Evolutionary conservation across 805 yeast species (phyloP), one percentile per base, ranked within the genome.

Genomic region (Candida wancherniae): DNA sequence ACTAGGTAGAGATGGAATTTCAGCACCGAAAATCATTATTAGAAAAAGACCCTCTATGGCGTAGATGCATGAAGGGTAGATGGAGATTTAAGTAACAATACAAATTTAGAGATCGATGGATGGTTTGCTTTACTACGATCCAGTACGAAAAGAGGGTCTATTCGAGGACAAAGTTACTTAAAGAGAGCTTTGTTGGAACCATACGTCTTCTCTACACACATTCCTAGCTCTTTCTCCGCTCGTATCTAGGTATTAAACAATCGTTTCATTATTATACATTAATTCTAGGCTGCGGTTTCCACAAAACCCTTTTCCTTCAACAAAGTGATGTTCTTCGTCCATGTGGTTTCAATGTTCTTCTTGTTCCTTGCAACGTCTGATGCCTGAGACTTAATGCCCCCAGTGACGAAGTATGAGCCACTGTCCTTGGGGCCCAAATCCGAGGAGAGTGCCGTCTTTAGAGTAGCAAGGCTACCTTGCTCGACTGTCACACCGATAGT

Each of bases 401-500:
- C 69, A 1, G 59, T 50, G 5, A 44, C 44, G 9, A 53, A 44
- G 38, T 55, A 63, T 9, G 41, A 32, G 1, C 69, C 70, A 19
- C 45, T 51, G 26, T 55, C 51, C 5, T 34, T 30, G 8, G 46
- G 22, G 3, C 49, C 41, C 12, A 63, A 33, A 1, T 36, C 18
- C 2, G 47, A 39, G 34, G 63, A 67, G 28, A 63, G 27, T 1
- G 62, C 63, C 9, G 58, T 59, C 25, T 51, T 46, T 23, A 64
- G 53, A 1, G 66, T 41, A 6, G 67, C 57, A 16, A 45, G 40
- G 1, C 58, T 19, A 1, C 69, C 70, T 27, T 58, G 54, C 42
- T 64, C 69, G 6, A 42, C 39, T 1, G 53, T 28, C 3, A 62
- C 57, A 1, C 64, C 63, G 4, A 50, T 40, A 10, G 42, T n/a